Conservation (phyloP, 2,329 filamentous ascomycete genomes). For the Fusarium camptoceras region DNA sequence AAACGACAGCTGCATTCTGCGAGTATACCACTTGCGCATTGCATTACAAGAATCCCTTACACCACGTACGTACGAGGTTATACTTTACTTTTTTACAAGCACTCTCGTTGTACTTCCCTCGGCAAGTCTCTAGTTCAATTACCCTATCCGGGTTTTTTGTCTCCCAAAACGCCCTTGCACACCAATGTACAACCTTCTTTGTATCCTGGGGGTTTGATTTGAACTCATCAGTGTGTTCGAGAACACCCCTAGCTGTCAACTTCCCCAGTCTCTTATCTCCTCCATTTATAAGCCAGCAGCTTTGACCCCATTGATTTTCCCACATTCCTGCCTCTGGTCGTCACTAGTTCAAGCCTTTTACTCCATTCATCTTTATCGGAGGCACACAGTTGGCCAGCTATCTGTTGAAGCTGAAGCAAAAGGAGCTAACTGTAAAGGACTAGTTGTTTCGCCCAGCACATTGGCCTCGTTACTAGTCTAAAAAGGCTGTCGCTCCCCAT, state of each 20-base stretch:
- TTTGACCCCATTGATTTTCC: constrained; percentile 37
- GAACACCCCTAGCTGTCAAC: constrained; percentile 23
- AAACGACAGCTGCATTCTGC: constrained; percentile 17
- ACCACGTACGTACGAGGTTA: constrained; percentile 30
- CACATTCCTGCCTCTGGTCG: constrained; percentile 34
- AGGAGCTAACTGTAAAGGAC: constrained; percentile 31
- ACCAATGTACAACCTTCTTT: constrained; percentile 27
- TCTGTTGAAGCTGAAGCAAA: constrained; percentile 8
- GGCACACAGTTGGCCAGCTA: constrained; percentile 29
- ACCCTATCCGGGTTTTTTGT: constrained; percentile 5
- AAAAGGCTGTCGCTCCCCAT: constrained; percentile 29
- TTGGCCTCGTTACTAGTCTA: constrained; percentile 16
- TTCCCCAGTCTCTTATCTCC: constrained; percentile 37
- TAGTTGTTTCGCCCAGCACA: constrained; percentile 15
- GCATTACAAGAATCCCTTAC: constrained; percentile 32
- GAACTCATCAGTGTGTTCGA: constrained; percentile 20
- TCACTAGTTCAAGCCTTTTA: constrained; percentile 14
- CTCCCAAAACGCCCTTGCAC: constrained; percentile 4
- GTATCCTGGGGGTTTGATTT: constrained; percentile 9
- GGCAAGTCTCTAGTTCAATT: constrained; percentile 25
- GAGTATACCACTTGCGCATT: constrained; percentile 17
- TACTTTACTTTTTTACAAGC: constrained; percentile 5
- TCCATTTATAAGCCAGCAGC: constrained; percentile 32
- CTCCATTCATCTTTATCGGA: constrained; percentile 35
- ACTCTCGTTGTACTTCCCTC: constrained; percentile 27